phyloP scores from a whole-genome alignment of 2,329 filamentous ascomycete genomes.

The Phymatotrichopsis omnivora region DNA sequence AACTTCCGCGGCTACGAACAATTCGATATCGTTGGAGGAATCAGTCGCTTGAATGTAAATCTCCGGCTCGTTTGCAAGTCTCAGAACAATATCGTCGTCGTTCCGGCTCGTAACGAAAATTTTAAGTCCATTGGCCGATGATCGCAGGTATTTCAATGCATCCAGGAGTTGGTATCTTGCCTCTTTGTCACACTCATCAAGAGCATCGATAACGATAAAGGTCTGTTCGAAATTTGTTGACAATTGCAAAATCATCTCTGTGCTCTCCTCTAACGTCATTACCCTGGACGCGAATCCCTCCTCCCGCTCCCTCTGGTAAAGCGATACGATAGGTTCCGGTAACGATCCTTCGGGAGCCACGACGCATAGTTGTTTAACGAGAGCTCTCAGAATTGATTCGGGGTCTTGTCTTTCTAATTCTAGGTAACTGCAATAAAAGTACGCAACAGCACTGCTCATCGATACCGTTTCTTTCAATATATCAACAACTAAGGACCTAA shows the following conservation, averaged over 20 bases:
- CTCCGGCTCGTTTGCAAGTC: constrained; percentile 5
- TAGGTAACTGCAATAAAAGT: constrained; percentile 35
- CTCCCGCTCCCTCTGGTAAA: constrained; percentile 4
- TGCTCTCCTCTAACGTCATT: not conserved
- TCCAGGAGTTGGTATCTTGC: constrained; percentile 3
- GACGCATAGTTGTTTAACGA: constrained; percentile 26
- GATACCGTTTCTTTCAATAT: constrained; percentile 21
- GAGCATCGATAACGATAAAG: constrained; percentile 15
- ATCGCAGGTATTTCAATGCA: constrained; percentile 2
- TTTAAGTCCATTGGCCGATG: constrained; percentile 9
- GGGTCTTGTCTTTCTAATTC: constrained; percentile 28
- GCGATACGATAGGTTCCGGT: constrained; percentile 20
- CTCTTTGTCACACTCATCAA: constrained; percentile 14
- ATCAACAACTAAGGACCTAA: constrained; percentile 9
- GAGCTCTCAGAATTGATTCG: constrained; percentile 32
- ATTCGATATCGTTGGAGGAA: constrained; percentile 9
- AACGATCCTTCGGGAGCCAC: not conserved
- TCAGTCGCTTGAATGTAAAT: constrained; percentile 14
- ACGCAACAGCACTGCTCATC: constrained; percentile 30
- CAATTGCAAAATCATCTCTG: constrained; percentile 2
- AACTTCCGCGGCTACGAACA: constrained; percentile 6
- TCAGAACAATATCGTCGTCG: constrained; percentile 12
- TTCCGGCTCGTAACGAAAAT: constrained; percentile 18
- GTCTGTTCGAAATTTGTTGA: constrained; percentile 10
- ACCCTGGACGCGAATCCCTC: not conserved